Base-by-base conservation (phyloP, 352 stramenopile species). In the Pythium apleroticum region DNA sequence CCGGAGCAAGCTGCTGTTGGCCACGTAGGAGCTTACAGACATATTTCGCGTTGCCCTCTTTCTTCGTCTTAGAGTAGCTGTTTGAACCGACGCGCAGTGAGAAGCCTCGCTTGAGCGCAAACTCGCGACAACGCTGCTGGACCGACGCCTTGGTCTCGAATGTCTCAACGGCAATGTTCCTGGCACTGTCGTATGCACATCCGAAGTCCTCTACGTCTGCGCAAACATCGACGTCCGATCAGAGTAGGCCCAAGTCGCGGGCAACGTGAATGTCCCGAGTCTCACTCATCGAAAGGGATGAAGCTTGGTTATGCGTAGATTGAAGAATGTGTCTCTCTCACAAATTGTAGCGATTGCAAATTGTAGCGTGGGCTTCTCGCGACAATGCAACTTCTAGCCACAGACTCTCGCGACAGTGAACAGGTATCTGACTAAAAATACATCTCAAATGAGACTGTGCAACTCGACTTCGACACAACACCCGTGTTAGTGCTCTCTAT, bases 41-140 rank as follows among this genome's bases (percentile, higher is more conserved):
- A 27, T 63, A 63, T 28, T 63, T 54, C 19, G 45, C 57, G 19
- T 63, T 63, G 27, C 56, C 56, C 15, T 56, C 28, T 24, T 19
- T 22, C 19, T 48, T 48, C 39, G 14, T 14, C 6, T 5, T 22
- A 8, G 39, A 48, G 39, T 48, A 48, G 39, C 39, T 48, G 39
- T 19, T 48, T 7, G 14, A 48, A 8, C 14, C 39, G 14, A 48
- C 39, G 6, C 39, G 39, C 4, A 48, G 39, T 8, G 39, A 48
- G 39, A 48, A 48, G 39, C 39, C 39, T 19, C 39, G 19, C n/a
- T 22, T 48, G 14, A 22, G n/a, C 19, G 39, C 39, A 48, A 48
- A 48, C 39, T 48, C 39, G 39, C 39, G 39, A 48, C 39, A 48
- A 8, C 39, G 39, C 14, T 19, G 4, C 19, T 48, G 39, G 5